Base-by-base conservation (phyloP, 805 yeast species). In the Monosporozyma yasuniensis region DNA sequence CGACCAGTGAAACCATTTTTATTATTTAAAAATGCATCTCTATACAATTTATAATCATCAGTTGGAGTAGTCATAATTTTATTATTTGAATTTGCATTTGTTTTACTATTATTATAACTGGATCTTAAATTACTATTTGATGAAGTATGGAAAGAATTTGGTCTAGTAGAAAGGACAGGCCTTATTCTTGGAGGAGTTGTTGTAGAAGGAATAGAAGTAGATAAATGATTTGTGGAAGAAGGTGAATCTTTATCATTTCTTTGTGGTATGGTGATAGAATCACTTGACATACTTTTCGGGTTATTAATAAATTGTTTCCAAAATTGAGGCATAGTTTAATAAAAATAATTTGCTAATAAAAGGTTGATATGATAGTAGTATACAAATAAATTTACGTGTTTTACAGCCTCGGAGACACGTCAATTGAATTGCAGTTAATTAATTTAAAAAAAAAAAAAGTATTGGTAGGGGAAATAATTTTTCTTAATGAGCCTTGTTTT, bases 1-100 rank as follows among this genome's bases (percentile, higher is more conserved):
- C 67, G 65, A 37, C 70, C 73, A 1, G 72, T 70, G 49, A 68
- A 70, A 2, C 68, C 72, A 49, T 69, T 66, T 44, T 64, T 59
- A 44, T 57, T 57, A 1, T 67, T 60, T 16, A 72, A 53, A 53
- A 71, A 72, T 44, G 61, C 63, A 52, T 71, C 74, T 50, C 75
- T 61, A 44, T 66, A 69, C 27, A 58, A 61, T 56, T 69, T 64
- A 39, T 58, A 55, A 54, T 66, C 57, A 4, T 37, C 34, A 19
- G 48, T 43, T 18, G 54, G 39, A 3, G 50, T 44, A 9, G 23
- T 42, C 14, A 16, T 18, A 18, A 5, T 18, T 10, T 48, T 52
- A 25, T 23, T 46, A 9, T 18, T 22, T 28, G 27, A 9, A 32
- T 45, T n/a, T n/a, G n/a, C 27, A 4, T 25, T 35, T 10, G 32